phyloP scores from a whole-genome alignment of 345 rosid genomes.

The Citrus glauca region DNA sequence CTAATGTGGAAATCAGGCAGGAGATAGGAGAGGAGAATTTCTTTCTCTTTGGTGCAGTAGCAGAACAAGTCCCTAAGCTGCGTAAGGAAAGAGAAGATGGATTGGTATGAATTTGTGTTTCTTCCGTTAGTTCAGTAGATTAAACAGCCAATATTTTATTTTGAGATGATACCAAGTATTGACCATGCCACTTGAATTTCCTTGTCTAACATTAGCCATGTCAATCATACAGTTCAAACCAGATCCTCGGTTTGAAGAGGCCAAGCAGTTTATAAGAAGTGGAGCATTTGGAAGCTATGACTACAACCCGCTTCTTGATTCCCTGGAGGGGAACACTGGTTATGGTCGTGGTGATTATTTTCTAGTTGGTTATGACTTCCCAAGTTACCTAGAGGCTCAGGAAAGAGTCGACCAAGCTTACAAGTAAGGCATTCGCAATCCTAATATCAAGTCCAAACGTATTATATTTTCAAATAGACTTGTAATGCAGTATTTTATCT shows the following conservation, averaged over 20 bases:
- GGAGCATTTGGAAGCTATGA: conserved; percentile 91
- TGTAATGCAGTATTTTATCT: background rate
- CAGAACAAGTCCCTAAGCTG: conserved; percentile 78
- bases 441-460: background rate
- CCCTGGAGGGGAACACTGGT: conserved; percentile 89
- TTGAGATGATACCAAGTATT: background rate
- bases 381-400: conserved; percentile 84
- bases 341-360: conserved; percentile 95
- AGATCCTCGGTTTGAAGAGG: conserved; percentile 94
- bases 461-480: background rate
- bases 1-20: conserved; percentile 95
- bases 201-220: conserved; percentile 5
- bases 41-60: conserved; percentile 92
- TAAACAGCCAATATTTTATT: background rate
- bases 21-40: conserved; percentile 87
- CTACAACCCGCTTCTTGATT: conserved; percentile 85
- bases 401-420: conserved; percentile 78
- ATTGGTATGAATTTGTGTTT: conserved; percentile 40
- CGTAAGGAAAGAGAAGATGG: conserved; percentile 90
- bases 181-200: background rate
- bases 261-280: conserved; percentile 77
- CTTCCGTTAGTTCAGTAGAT: background rate
- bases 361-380: conserved; percentile 88
- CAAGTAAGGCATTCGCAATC: conserved; percentile 49
- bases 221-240: conserved; percentile 70